A percentile compares a stretch with the other conserved stretches of the same genome.
Conservation (phyloP, 2,329 filamentous ascomycete genomes). For the Coleophoma cylindrospora region DNA sequence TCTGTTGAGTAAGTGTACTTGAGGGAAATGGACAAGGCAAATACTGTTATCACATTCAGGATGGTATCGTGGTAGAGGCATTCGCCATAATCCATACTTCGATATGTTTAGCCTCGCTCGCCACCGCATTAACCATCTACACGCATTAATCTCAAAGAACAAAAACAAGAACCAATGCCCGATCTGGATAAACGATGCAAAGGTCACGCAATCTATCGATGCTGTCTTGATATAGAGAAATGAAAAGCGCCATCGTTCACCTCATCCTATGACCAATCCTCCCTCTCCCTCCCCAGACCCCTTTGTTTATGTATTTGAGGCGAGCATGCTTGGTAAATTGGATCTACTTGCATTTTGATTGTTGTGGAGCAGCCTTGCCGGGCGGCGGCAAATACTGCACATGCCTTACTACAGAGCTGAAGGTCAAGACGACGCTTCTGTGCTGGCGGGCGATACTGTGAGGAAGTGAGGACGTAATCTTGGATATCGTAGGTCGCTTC, state of each 20-base stretch:
- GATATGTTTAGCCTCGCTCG: no score
- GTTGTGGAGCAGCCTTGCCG: no score
- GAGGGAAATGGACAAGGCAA: no score
- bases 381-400: no score
- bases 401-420: not conserved
- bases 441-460: conserved; percentile 4
- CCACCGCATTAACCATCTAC: not conserved
- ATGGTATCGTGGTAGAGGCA: no score
- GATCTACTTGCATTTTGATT: not conserved
- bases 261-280: not conserved
- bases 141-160: not conserved
- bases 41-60: no score
- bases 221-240: not conserved
- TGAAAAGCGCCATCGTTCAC: not conserved
- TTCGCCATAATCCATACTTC: no score
- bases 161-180: not conserved
- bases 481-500: conserved; percentile 32
- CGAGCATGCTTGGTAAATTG: conserved; percentile 5
- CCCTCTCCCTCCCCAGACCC: not conserved
- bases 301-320: not conserved
- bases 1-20: no score
- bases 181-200: conserved; percentile 8
- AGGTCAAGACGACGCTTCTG: conserved; percentile 4
- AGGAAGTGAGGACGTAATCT: conserved; percentile 6
- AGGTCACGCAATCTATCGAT: conserved; percentile 2